Percentiles rank a stretch among this genome's conserved stretches.
Evolutionary conservation across 805 yeast genomes (phyloP).

Genomic region (Peterozyma toletana): DNA sequence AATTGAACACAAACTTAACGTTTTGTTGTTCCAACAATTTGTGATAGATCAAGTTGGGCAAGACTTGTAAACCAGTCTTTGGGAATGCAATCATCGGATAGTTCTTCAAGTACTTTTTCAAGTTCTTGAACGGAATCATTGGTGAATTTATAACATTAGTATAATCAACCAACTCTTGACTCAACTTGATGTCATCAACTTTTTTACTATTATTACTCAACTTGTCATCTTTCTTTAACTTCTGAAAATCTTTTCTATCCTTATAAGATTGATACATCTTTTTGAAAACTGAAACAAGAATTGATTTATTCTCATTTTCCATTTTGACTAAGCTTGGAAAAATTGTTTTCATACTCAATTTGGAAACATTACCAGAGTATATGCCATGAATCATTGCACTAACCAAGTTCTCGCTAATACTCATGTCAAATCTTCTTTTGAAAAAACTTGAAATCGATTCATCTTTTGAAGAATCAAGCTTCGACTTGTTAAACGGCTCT

Average conservation of each 20-base stretch:
- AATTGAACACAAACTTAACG: constrained; percentile 28
- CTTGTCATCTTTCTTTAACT: constrained; percentile 1
- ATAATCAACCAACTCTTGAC: constrained; percentile 28
- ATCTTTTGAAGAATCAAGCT: constrained; percentile 31
- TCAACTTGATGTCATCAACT: constrained; percentile 10
- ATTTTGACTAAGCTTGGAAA: constrained; percentile 46
- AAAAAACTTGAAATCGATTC: constrained; percentile 69
- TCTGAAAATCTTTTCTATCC: background rate
- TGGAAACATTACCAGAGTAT: constrained; percentile 75
- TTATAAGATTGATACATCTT: constrained; percentile 20
- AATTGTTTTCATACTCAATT: constrained; percentile 59
- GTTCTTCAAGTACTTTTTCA: constrained; percentile 32
- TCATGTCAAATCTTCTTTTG: constrained; percentile 60
- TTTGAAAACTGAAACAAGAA: constrained; percentile 37
- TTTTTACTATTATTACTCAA: background rate
- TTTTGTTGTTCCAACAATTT: constrained; percentile 31
- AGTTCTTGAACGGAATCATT: constrained; percentile 26
- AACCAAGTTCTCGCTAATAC: constrained; percentile 45
- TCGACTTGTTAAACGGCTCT: constrained; percentile 40
- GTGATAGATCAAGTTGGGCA: constrained; percentile 37
- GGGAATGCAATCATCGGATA: constrained; percentile 57
- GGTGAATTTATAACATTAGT: constrained; percentile 28
- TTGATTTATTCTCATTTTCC: constrained; percentile 56
- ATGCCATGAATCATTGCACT: constrained; percentile 88
- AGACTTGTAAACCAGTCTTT: constrained; percentile 44